These are phyloP conservation scores for Eucalyptus shirleyi DNA, from an alignment of 345 rosid genomes.

Conservation along the genomic window DNA sequence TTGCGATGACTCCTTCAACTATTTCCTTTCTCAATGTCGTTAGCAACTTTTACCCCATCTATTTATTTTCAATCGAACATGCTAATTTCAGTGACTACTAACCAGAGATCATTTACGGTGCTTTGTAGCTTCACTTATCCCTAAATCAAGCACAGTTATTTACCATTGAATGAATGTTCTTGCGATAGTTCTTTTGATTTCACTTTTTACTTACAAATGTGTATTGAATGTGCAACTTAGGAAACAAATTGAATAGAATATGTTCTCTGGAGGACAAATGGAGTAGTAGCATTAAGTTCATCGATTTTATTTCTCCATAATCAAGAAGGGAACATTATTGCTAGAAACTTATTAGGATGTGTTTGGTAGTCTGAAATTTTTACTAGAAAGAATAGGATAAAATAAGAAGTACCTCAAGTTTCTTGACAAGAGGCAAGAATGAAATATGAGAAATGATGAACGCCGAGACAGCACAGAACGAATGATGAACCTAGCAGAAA, in stretches of 20 bases:
- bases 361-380: background rate
- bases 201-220: background rate
- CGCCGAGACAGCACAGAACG: background rate
- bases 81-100: background rate
- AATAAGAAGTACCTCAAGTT: background rate
- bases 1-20: background rate
- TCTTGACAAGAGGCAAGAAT: background rate
- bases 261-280: background rate
- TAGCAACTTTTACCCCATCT: background rate
- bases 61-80: background rate
- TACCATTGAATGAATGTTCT: background rate
- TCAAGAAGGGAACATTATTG: background rate
- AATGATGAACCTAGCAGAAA: background rate
- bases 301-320: background rate
- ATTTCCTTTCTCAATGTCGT: background rate
- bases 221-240: background rate
- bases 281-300: background rate
- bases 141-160: background rate
- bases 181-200: background rate
- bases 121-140: background rate
- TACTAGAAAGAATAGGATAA: background rate
- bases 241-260: background rate
- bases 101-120: background rate
- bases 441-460: background rate
- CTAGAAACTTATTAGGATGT: background rate